Percentiles rank a stretch among this genome's conserved stretches.
Conservation (phyloP, 495 filamentous ascomycete species). For the Penicillium paradoxum region DNA sequence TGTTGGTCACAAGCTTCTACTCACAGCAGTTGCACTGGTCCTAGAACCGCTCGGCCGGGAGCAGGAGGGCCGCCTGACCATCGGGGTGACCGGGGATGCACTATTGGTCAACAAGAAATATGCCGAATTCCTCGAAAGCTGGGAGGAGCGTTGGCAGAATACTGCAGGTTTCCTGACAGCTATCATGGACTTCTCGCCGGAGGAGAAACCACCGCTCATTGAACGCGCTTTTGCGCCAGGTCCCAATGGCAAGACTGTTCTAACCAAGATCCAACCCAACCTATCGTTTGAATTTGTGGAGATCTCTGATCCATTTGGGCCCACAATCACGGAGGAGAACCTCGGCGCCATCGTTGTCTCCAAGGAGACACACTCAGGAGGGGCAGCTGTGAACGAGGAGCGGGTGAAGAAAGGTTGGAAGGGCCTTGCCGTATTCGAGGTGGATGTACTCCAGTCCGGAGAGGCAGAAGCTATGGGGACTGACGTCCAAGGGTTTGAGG, state of each 20-base stretch:
- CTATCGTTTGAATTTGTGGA: conserved; percentile 67
- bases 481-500: conserved; percentile 56
- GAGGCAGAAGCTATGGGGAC: conserved; percentile 35
- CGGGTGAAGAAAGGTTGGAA: conserved; percentile 74
- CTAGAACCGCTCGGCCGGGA: conserved; percentile 46
- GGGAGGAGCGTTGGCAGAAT: conserved; percentile 63
- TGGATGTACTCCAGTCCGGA: conserved; percentile 78
- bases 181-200: conserved; percentile 56
- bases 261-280: conserved; percentile 40
- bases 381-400: conserved; percentile 75
- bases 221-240: conserved; percentile 35
- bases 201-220: conserved; percentile 22
- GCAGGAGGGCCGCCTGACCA: conserved; percentile 52
- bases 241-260: conserved; percentile 48
- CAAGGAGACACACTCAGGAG: conserved; percentile 81
- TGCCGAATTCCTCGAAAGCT: conserved; percentile 70
- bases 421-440: conserved; percentile 73
- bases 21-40: conserved; percentile 77
- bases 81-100: conserved; percentile 85
- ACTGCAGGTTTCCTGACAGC: conserved; percentile 67
- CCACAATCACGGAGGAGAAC: conserved; percentile 76
- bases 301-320: conserved; percentile 85
- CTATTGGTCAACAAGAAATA: conserved; percentile 86
- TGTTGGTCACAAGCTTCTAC: conserved; percentile 87
- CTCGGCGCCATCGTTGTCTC: conserved; percentile 83